phyloP scores from a whole-genome alignment of 2,329 filamentous ascomycete genomes.

The Lecanicillium sp. region DNA sequence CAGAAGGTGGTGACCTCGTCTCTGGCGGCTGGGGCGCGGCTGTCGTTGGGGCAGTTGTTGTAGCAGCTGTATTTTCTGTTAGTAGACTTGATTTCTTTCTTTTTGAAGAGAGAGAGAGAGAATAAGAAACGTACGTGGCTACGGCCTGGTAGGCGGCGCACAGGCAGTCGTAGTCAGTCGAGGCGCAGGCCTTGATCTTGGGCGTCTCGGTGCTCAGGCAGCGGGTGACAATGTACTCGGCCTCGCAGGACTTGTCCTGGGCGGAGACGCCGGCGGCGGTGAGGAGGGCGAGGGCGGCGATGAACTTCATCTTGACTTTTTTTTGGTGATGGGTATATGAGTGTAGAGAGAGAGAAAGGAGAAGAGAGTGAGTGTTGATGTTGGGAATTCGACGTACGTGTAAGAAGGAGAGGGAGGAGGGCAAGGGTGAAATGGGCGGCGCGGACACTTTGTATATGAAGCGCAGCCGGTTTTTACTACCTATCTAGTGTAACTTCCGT shows the following conservation, averaged over 20 bases:
- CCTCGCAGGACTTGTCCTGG: slow-evolving; percentile 26
- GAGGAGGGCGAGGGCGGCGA: slow-evolving; percentile 31
- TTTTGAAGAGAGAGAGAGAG: background rate
- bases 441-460: too few relatives aligned
- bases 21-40: slow-evolving; percentile 23
- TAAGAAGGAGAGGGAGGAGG: too few relatives aligned
- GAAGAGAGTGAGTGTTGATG: too few relatives aligned
- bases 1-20: slow-evolving; percentile 36
- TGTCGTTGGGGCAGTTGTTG: slow-evolving; percentile 49
- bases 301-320: slow-evolving; percentile 36
- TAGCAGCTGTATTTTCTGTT: slow-evolving; percentile 34
- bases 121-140: slow-evolving; percentile 31
- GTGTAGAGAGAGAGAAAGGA: background rate
- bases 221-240: slow-evolving; percentile 38
- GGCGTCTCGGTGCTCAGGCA: slow-evolving; percentile 33
- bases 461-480: too few relatives aligned
- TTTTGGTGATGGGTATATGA: slow-evolving; percentile 3
- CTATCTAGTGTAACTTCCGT: too few relatives aligned
- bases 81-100: slow-evolving; percentile 8
- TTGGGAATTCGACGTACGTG: too few relatives aligned
- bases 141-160: slow-evolving; percentile 37
- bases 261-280: slow-evolving; percentile 26
- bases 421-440: too few relatives aligned
- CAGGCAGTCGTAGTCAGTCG: slow-evolving; percentile 37
- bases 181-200: slow-evolving; percentile 30